Percentiles rank a stretch among this genome's conserved stretches.
phyloP scores from a whole-genome alignment of 345 rosid genomes.

The Odontarrhena argentea region DNA sequence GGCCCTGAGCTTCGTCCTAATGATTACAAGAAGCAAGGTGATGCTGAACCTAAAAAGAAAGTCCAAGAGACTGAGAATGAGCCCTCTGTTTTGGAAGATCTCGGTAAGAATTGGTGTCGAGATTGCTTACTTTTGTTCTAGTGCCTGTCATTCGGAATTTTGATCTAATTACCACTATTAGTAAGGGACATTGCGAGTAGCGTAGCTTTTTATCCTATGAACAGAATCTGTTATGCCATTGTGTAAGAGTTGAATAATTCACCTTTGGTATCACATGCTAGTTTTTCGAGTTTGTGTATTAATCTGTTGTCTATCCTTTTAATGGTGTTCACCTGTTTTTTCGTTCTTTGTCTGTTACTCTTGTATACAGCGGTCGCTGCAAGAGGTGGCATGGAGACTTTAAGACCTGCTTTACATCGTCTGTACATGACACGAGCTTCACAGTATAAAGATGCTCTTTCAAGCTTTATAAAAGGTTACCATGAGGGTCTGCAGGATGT shows the following conservation, averaged over 20 bases:
- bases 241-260: background rate
- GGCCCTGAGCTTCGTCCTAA: constrained; percentile 94
- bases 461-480: constrained; percentile 71
- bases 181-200: constrained; percentile 10
- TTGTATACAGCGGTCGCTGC: constrained; percentile 74
- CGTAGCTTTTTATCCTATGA: no score
- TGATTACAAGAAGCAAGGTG: constrained; percentile 68
- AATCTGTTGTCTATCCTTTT: background rate
- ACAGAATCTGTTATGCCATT: no score
- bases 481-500: constrained; percentile 80
- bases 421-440: constrained; percentile 89
- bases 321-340: background rate
- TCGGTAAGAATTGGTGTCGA: constrained; percentile 52
- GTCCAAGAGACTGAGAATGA: constrained; percentile 47
- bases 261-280: background rate
- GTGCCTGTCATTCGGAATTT: background rate
- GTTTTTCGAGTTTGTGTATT: background rate
- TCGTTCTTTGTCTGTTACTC: background rate
- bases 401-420: constrained; percentile 87
- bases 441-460: constrained; percentile 78
- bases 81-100: constrained; percentile 83
- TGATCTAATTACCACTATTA: background rate
- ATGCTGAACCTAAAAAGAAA: constrained; percentile 46
- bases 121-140: constrained; percentile 1
- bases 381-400: constrained; percentile 89